Conservation (phyloP, 805 yeast genomes). For the Spathaspora boniae region DNA sequence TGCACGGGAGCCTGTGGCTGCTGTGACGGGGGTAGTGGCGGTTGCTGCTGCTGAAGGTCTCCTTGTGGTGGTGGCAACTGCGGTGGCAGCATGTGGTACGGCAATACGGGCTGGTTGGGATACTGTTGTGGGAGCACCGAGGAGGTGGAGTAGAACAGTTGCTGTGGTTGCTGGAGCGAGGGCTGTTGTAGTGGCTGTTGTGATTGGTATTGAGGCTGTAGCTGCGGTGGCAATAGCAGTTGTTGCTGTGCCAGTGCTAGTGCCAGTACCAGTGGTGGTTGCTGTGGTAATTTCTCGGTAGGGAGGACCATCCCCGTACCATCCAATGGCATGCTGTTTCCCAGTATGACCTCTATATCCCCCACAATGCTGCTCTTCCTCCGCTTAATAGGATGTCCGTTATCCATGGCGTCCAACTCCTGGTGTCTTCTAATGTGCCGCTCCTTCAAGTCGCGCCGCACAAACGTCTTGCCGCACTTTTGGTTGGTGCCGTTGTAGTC, state of each 20-base stretch:
- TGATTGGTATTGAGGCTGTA: constrained; percentile 1
- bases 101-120: no score
- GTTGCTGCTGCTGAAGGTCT: background rate
- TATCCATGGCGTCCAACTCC: constrained; percentile 3
- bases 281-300: background rate
- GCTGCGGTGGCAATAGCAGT: constrained; percentile 5
- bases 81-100: background rate
- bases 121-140: constrained; percentile 1
- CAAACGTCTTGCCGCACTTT: constrained; percentile 58
- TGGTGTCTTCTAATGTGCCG: constrained; percentile 34
- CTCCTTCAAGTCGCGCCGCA: constrained; percentile 53
- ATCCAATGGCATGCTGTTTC: no score
- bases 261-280: constrained; percentile 1
- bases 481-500: constrained; percentile 35
- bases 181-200: background rate
- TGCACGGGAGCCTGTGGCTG: background rate
- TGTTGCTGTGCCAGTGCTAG: constrained; percentile 4
- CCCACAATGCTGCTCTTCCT: background rate
- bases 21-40: background rate
- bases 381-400: background rate
- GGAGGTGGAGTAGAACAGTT: background rate
- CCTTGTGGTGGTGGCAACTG: background rate
- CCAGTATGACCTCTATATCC: background rate
- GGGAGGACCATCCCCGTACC: no score
- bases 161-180: background rate